These are phyloP conservation scores for Melampsora larici-populina DNA, from an alignment of 1,284 basidiomycete species.

Conservation along the genomic window DNA sequence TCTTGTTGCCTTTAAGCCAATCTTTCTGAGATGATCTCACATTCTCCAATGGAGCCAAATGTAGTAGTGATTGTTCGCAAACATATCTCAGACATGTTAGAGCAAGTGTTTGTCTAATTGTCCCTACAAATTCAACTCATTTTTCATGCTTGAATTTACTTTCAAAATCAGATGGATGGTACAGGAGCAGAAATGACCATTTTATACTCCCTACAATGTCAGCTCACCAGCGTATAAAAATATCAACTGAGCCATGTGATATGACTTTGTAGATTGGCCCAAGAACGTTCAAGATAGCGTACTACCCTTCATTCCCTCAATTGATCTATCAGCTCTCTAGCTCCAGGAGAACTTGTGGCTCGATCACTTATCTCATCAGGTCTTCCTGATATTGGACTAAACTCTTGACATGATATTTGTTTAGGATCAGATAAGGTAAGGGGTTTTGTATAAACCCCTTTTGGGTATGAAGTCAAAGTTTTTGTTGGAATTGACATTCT, in stretches of 20 bases:
- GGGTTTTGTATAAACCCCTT: slow-evolving; percentile 46
- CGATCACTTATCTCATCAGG: slow-evolving; percentile 72
- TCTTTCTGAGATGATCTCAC: slow-evolving; percentile 71
- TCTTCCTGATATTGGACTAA: slow-evolving; percentile 68
- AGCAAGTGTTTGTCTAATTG: slow-evolving; percentile 59
- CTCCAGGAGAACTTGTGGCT: slow-evolving; percentile 68
- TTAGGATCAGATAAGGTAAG: slow-evolving; percentile 80
- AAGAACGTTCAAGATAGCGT: too few relatives aligned
- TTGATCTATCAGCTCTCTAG: too few relatives aligned
- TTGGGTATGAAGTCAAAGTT: neutral
- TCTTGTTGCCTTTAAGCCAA: slow-evolving; percentile 55
- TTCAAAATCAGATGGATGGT: slow-evolving; percentile 63
- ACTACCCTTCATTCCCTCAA: too few relatives aligned
- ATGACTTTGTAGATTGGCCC: too few relatives aligned
- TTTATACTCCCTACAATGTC: slow-evolving; percentile 69
- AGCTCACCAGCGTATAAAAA: slow-evolving; percentile 71
- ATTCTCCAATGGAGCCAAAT: slow-evolving; percentile 85
- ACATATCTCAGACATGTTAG: slow-evolving; percentile 82
- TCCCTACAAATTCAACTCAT: neutral
- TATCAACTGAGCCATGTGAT: slow-evolving; percentile 52
- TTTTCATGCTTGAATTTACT: slow-evolving; percentile 5
- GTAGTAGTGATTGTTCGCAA: slow-evolving; percentile 77
- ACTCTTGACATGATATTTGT: slow-evolving; percentile 86
- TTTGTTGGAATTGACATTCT: slow-evolving; percentile 7
- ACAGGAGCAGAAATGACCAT: slow-evolving; percentile 65